Base-by-base conservation (phyloP, 2,329 filamentous ascomycete species). In the Neopestalotiopsis rosae region DNA sequence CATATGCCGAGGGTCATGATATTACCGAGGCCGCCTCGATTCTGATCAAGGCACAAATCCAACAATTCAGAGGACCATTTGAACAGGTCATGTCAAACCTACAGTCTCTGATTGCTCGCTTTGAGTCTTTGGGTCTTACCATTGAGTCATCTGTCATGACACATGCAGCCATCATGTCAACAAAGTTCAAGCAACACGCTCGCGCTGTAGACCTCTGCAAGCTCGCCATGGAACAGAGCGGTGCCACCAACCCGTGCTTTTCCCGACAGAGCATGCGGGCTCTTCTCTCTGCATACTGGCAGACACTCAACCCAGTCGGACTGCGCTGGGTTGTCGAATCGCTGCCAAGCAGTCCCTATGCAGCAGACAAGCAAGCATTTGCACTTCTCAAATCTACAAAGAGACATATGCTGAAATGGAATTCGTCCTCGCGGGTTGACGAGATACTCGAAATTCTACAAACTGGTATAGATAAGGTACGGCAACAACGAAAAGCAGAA, bases 1-100 rank as follows among this genome's bases (percentile, higher is more conserved):
- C 84, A 0, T 78, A 83, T 45, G 65, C 71, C 1, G 73, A 78
- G 12, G 85, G 84, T 4, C 74, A 80, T 12, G 82, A 88, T 68
- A 78, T 86, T 5, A 81, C 76, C 61, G 69, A 72, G 1, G 83
- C 82, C 3, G 73, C 77, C 13, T 69, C 74, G 45, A 61, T 65
- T 6, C 76, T 74, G 61, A 73, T 79, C 62, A 76, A 68, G 64
- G 67, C 67, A 2, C 73, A 76, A 42, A 69, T 79, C 30, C 69
- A 74, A 30, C 57, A 68, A 9, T 71, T 77, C 28, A 45, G 67
- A n/a, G 74, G 72, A n/a, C 57, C 49, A 4, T 28, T 73, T 34
- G 67, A 71, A 9, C 72, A 76, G n/a, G 57, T 75, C 34, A 40
- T 78, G 14, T 34, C 70, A 40, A 69, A 75, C 40, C 76, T 79